Evolutionary conservation across 208 protist genomes (phyloP).

Genomic region (Leishmania tropica): DNA sequence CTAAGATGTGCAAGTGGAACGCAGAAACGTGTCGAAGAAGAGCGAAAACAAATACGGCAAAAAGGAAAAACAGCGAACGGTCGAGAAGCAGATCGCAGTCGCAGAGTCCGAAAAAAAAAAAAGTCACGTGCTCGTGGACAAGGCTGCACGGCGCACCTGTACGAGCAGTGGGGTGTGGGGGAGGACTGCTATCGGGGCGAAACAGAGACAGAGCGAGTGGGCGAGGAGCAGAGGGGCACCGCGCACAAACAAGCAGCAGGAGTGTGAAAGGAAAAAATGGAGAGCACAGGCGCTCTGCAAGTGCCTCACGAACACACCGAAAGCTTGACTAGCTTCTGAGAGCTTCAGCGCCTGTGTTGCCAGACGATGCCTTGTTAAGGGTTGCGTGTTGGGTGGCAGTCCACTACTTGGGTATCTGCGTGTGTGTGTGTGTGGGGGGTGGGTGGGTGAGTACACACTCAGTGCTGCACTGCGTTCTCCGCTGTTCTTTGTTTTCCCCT

Average conservation of each 20-base stretch:
- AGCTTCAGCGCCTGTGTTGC: background rate
- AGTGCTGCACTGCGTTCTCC: too few species aligned
- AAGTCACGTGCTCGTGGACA: background rate
- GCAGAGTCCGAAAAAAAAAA: conserved; percentile 2
- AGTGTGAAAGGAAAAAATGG: conserved; percentile 3
- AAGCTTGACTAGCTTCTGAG: background rate
- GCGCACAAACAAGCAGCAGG: background rate
- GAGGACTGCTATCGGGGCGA: background rate
- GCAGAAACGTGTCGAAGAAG: background rate
- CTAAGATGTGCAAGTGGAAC: background rate
- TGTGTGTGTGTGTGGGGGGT: background rate
- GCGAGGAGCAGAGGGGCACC: conserved; percentile 10
- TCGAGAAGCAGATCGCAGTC: conserved; percentile 16
- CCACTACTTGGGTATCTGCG: background rate
- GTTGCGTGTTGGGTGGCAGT: background rate
- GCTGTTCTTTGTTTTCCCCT: background rate
- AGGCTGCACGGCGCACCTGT: background rate
- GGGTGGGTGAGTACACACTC: background rate
- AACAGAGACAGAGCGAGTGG: background rate
- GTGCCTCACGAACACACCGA: background rate
- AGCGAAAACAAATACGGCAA: background rate
- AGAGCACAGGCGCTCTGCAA: background rate
- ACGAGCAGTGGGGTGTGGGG: background rate
- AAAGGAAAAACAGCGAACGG: background rate
- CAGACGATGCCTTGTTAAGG: background rate